phyloP scores from a whole-genome alignment of 2,329 filamentous ascomycete genomes.

The Diaporthe citriasiana region DNA sequence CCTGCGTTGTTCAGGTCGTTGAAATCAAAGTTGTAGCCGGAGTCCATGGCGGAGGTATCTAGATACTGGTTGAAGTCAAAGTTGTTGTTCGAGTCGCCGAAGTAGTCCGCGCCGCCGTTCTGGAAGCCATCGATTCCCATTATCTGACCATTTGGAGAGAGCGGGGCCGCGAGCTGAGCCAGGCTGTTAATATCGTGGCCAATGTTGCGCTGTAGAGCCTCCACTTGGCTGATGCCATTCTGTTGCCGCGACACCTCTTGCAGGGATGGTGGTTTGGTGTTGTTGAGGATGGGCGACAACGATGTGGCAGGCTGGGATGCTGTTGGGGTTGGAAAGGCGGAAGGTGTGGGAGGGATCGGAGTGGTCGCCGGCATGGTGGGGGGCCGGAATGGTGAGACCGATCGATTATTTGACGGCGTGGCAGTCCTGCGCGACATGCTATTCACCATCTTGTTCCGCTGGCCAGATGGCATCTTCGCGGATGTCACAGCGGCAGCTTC shows the following conservation, averaged over 20 bases:
- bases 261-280: slow-evolving; percentile 4
- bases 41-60: slow-evolving; percentile 57
- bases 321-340: slow-evolving; percentile 62
- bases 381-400: slow-evolving; percentile 43
- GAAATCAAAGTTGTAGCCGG: slow-evolving; percentile 40
- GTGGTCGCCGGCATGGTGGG: slow-evolving; percentile 47
- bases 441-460: slow-evolving; percentile 70
- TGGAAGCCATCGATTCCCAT: slow-evolving; percentile 28
- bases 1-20: slow-evolving; percentile 45
- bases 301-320: slow-evolving; percentile 71
- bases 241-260: slow-evolving; percentile 52
- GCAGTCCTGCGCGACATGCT: slow-evolving; percentile 67
- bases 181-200: slow-evolving; percentile 48
- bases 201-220: slow-evolving; percentile 54
- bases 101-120: slow-evolving; percentile 45
- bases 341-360: slow-evolving; percentile 56
- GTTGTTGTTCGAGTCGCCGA: slow-evolving; percentile 52
- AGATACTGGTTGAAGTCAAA: slow-evolving; percentile 67
- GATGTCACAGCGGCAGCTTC: slow-evolving; percentile 70
- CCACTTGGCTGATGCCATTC: slow-evolving; percentile 80
- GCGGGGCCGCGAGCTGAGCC: slow-evolving; percentile 40
- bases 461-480: slow-evolving; percentile 68
- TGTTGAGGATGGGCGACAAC: slow-evolving; percentile 74
- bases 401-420: slow-evolving; percentile 46
- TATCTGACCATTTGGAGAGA: slow-evolving; percentile 37